Evolutionary conservation across 23 red algal genomes (phyloP), one percentile per base, ranked within the genome.

Genomic region (Gracilaria vermiculophylla): DNA sequence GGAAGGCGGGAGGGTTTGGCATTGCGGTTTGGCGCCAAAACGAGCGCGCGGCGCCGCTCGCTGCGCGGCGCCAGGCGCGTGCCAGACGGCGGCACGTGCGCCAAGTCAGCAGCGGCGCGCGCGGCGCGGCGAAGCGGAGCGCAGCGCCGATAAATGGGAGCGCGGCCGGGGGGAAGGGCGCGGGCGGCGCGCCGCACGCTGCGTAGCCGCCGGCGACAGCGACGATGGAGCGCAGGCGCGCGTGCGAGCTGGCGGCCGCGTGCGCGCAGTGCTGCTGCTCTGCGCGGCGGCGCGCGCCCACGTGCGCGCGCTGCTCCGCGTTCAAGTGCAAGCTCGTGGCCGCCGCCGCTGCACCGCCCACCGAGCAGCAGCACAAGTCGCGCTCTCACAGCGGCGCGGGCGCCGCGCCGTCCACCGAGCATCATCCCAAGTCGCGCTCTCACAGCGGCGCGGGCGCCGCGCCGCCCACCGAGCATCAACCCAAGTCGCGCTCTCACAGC

Each of bases 11-110:
- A 64, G 28, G 29, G 28, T 64, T 64, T 11, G 58, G 58, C 35
- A 64, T 64, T 34, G 6, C 24, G 24, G 1, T 73, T 73, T 73
- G 20, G 20, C 67, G 67, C 67, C 67, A 73, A 73, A 73, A 48
- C 37, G 3, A 20, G 8, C 9, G 29, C 58, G 28, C 52, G 7
- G 28, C 28, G 28, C 27, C 58, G 58, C 58, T 64, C 29, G 29
- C 28, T 34, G 58, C 52, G 16, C 52, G 16, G 15, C 52, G 52
- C 16, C 3, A 54, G 52, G 52, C 3, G 20, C 3, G 3, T 16
- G 20, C 11, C 10, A 31, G 58, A 31, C 28, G 16, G 19, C 23
- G 19, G 65, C 67, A 73, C 67, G 67, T 73, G 67, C 37, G 67
- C 67, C 67, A 73, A 73, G 67, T 73, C 67, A 73, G 44, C 17